Percentiles rank a stretch among this genome's conserved stretches.
Evolutionary conservation across 1,284 basidiomycete species (phyloP).

Genomic region (Ceratobasidium theobromae): DNA sequence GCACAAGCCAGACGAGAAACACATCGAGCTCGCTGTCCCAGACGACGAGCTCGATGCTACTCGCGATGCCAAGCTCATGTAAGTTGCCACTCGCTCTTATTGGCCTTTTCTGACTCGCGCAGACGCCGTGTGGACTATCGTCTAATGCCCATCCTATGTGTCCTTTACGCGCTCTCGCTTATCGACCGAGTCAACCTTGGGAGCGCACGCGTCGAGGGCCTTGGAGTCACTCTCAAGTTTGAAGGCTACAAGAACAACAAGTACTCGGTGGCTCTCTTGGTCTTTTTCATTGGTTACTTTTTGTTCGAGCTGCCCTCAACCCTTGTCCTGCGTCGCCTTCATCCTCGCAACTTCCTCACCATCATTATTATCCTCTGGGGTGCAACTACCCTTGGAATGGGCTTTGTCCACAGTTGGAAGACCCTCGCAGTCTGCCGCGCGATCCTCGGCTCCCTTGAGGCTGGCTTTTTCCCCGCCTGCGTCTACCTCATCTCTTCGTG

Average conservation of each 20-base stretch:
- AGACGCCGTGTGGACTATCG: constrained; percentile 40
- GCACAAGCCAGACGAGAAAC: constrained; percentile 27
- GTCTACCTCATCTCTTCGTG: constrained; percentile 48
- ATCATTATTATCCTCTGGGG: constrained; percentile 42
- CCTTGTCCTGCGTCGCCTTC: constrained; percentile 44
- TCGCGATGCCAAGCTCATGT: constrained; percentile 5
- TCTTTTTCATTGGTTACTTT: constrained; percentile 44
- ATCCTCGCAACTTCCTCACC: constrained; percentile 43
- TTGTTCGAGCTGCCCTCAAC: constrained; percentile 40
- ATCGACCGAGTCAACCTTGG: constrained; percentile 44
- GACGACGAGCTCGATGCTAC: constrained; percentile 8
- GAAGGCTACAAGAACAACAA: constrained; percentile 38
- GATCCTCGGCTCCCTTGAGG: constrained; percentile 45
- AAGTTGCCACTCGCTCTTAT: not conserved
- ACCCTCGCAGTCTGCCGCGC: constrained; percentile 45
- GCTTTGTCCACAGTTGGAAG: constrained; percentile 42
- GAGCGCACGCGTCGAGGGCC: constrained; percentile 41
- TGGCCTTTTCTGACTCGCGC: not conserved
- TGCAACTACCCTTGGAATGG: constrained; percentile 45
- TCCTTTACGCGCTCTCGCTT: constrained; percentile 43
- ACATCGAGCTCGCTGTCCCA: constrained; percentile 4
- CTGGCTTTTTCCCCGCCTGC: constrained; percentile 40
- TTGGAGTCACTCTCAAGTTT: constrained; percentile 40
- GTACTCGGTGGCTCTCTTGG: constrained; percentile 43
- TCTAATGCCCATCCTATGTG: constrained; percentile 44